Evolutionary conservation across 306 rosid species (phyloP).

Genomic region (Vigna trinervia): DNA sequence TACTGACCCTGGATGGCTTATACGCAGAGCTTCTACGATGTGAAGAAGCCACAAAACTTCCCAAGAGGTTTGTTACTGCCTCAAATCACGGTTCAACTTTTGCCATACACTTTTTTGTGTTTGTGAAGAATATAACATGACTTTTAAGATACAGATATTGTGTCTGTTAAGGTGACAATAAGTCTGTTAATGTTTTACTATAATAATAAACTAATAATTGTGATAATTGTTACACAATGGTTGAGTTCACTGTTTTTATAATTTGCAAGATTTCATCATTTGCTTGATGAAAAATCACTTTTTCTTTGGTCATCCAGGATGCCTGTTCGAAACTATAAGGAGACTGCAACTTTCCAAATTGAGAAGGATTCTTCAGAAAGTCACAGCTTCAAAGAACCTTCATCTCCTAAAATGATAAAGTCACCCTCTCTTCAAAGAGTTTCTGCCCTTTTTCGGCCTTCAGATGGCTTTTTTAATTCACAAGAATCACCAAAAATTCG

Average conservation of each 20-base stretch:
- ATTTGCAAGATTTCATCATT: constrained; percentile 31
- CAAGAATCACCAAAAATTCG: constrained; percentile 83
- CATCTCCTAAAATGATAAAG: constrained; percentile 94
- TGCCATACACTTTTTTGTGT: constrained; percentile 28
- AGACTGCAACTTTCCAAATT: constrained; percentile 87
- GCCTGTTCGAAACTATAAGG: constrained; percentile 92
- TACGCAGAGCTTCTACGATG: constrained; percentile 96
- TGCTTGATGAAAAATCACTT: constrained; percentile 4
- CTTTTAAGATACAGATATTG: constrained; percentile 13
- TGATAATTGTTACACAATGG: constrained; percentile 27
- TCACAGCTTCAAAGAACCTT: constrained; percentile 87
- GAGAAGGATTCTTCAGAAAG: constrained; percentile 96
- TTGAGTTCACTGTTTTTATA: not conserved
- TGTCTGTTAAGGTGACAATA: not conserved
- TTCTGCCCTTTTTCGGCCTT: constrained; percentile 64
- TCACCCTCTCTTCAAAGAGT: constrained; percentile 96
- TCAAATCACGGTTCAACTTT: constrained; percentile 39
- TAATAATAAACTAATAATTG: constrained; percentile 35
- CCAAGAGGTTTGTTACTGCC: constrained; percentile 74
- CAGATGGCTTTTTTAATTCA: constrained; percentile 71
- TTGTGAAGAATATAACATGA: constrained; percentile 23
- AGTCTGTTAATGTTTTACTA: constrained; percentile 17
- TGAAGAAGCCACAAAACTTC: constrained; percentile 99
- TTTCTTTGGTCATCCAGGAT: constrained; percentile 60
- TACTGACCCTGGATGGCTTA: constrained; percentile 77